phyloP scores from a whole-genome alignment of 1,139 yeast species.

The Williopsis jadinii region DNA sequence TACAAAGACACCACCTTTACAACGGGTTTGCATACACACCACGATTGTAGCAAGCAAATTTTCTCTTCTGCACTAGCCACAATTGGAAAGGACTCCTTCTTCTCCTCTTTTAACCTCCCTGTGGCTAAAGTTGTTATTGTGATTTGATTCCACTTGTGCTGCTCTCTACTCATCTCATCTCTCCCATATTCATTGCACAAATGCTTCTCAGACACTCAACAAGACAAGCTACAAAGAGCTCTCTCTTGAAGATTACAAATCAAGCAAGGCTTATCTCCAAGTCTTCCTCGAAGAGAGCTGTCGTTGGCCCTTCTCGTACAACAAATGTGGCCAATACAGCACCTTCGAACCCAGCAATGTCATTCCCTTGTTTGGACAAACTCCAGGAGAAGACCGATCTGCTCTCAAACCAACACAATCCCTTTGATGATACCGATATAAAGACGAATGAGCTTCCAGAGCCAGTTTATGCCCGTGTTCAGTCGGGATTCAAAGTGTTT shows the following conservation, averaged over 20 bases:
- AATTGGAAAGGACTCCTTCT: no score
- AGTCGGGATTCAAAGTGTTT: constrained; percentile 59
- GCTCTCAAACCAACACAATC: constrained; percentile 23
- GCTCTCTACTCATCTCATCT: no score
- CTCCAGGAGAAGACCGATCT: constrained; percentile 54
- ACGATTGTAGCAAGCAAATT: no score
- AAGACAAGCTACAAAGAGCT: not conserved
- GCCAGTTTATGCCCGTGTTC: constrained; percentile 70
- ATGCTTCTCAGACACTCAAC: constrained; percentile 1
- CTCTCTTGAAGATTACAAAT: not conserved
- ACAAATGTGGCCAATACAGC: not conserved
- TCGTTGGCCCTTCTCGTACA: not conserved
- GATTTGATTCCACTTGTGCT: no score
- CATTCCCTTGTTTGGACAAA: constrained; percentile 83
- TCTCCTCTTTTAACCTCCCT: no score
- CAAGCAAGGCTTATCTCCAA: constrained; percentile 1
- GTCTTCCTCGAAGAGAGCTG: constrained; percentile 1
- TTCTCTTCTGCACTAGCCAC: no score
- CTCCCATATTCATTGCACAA: not conserved
- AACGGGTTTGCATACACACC: no score
- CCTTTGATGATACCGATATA: constrained; percentile 22
- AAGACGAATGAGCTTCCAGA: constrained; percentile 73
- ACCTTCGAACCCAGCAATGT: constrained; percentile 32
- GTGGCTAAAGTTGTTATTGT: no score
- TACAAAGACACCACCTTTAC: no score